Base-by-base conservation (phyloP, 2,329 filamentous ascomycete species). In the Curvularia sp. region DNA sequence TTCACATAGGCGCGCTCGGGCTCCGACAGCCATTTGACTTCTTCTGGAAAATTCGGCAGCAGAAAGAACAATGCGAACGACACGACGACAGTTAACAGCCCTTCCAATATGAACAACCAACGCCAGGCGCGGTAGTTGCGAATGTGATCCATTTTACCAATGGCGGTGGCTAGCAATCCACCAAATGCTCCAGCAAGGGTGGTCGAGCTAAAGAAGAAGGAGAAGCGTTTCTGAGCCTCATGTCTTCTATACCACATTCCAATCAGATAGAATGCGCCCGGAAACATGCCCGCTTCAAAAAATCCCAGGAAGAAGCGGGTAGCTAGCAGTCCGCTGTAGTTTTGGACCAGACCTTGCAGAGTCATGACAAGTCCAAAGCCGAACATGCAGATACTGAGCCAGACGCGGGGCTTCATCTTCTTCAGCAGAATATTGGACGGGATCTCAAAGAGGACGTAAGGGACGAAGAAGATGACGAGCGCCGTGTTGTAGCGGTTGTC, bases 201-300 rank as follows among this genome's bases (percentile, higher is more conserved):
- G 0, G 91, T 93, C 27, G 85, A 91, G 70, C 86, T 88, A 82
- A 98, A 98, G 83, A 98, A 98, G 81, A 98, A 93, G 15, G 89
- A 91, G 79, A 93, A 97, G 28, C 95, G 88, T 71, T 92, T 92
- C 78, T 98, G 94, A 2, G 93, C 92, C 78, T 98, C 95, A 43
- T 83, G 82, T 59, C 94, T 87, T 59, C 89, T 88, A 70, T 98
- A 99, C 93, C 91, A 96, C 88, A 94, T 94, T 57, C 91, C 87
- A 60, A 93, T 87, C 7, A 93, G 80, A 71, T 93, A 90, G 72
- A 90, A 84, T 5, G 73, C 65, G 12, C 71, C 71, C 0, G 70
- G 71, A n/a, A 91, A 91, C 81, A 83, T 82, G 53, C 81, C 81
- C 0, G 79, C 75, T 52, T 80, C 81, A 55, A 81, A 81, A 1